Percentiles rank a stretch among this genome's conserved stretches.
Conservation (phyloP, 192 early-diverging fungal species). For the Podila epigama region DNA sequence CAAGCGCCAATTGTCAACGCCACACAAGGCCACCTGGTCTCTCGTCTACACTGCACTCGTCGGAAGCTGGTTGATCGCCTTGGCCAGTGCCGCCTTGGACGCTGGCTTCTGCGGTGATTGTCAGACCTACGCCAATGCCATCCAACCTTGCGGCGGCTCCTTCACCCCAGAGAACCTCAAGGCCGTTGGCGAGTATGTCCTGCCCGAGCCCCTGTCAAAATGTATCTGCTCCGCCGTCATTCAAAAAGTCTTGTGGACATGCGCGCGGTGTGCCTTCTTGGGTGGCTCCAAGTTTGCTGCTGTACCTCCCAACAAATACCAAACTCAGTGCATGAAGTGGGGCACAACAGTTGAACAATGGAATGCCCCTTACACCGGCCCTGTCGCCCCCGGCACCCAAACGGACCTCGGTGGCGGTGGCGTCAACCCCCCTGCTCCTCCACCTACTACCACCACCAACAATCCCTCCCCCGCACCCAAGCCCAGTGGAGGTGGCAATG, state of each 20-base stretch:
- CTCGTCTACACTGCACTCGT: conserved; percentile 8
- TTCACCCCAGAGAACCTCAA: conserved; percentile 13
- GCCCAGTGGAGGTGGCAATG: not conserved
- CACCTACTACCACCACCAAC: not conserved
- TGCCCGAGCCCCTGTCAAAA: conserved; percentile 11
- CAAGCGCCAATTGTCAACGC: not conserved
- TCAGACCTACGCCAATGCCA: conserved; percentile 23
- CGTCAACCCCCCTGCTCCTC: not conserved
- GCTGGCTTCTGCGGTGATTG: conserved; percentile 42
- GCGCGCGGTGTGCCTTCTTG: conserved; percentile 10
- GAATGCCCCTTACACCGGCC: conserved; percentile 17
- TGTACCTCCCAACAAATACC: conserved; percentile 34
- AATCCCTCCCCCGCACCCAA: not conserved
- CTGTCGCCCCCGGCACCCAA: conserved; percentile 23
- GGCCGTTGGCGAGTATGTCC: conserved; percentile 19
- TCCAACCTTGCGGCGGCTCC: conserved; percentile 20
- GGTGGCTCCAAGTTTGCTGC: conserved; percentile 14
- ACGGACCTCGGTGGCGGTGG: conserved; percentile 14
- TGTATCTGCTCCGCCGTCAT: conserved; percentile 26
- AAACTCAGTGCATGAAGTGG: conserved; percentile 32
- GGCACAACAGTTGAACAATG: conserved; percentile 15
- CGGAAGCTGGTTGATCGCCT: not conserved
- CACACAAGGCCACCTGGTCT: not conserved
- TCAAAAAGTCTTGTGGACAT: conserved; percentile 33
- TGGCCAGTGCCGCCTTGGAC: conserved; percentile 6